These are phyloP conservation scores for Cucumis cinereus DNA, from an alignment of 306 rosid genomes.

Conservation along the genomic window DNA sequence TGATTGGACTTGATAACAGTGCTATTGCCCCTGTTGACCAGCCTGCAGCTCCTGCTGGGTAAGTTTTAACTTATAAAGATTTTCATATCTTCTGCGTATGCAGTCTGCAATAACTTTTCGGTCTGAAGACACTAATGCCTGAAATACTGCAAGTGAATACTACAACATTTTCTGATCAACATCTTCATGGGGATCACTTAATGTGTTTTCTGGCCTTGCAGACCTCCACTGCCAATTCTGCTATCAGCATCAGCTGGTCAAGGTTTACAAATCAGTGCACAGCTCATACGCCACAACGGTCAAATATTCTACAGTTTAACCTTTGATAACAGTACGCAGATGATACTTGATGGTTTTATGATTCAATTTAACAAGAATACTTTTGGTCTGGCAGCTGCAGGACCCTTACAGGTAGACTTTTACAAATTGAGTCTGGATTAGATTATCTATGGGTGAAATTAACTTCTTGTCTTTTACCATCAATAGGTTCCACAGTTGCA, in stretches of 20 bases:
- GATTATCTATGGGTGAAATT: not conserved
- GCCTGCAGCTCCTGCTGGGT: slow-evolving; percentile 72
- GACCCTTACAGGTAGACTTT: slow-evolving; percentile 63
- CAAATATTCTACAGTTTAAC: slow-evolving; percentile 71
- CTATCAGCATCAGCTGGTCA: slow-evolving; percentile 76
- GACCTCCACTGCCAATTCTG: slow-evolving; percentile 76
- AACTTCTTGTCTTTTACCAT: slow-evolving; percentile 8
- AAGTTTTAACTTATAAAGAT: slow-evolving; percentile 19
- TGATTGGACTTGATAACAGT: slow-evolving; percentile 73
- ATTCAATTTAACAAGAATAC: slow-evolving; percentile 96
- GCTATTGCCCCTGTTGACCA: slow-evolving; percentile 70
- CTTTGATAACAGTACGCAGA: slow-evolving; percentile 75
- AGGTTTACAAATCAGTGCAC: slow-evolving; percentile 96
- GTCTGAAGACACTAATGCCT: not conserved
- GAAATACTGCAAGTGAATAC: slow-evolving; percentile 1
- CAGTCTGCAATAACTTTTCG: not conserved
- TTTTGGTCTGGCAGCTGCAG: slow-evolving; percentile 94
- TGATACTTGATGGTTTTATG: slow-evolving; percentile 87
- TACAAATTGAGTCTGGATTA: not conserved
- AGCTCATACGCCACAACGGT: slow-evolving; percentile 59
- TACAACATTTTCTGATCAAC: not conserved
- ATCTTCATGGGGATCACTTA: slow-evolving; percentile 8
- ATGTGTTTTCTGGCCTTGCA: slow-evolving; percentile 27
- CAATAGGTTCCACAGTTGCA: slow-evolving; percentile 67
- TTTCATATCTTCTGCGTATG: not conserved